Conservation (phyloP, 176 grass and related monocot species). For the Lolium rigidum region DNA sequence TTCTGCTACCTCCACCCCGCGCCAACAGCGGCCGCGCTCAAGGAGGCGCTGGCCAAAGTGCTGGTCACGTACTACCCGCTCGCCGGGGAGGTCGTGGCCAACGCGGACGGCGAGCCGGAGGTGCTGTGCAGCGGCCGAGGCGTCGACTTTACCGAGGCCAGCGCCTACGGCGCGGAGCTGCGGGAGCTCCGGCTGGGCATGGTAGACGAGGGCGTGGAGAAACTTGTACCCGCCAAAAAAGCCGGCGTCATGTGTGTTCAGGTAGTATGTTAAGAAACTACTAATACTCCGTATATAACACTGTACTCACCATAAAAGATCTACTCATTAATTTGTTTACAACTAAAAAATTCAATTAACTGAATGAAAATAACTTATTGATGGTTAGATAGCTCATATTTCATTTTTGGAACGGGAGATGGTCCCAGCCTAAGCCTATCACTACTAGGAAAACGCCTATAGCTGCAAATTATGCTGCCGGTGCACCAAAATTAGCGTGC, state of each 20-base stretch:
- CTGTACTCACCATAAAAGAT: neutral
- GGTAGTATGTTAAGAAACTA: slow-evolving; percentile 45
- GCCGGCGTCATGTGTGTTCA: slow-evolving; percentile 60
- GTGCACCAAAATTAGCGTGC: too few relatives aligned
- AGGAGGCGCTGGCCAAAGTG: slow-evolving; percentile 56
- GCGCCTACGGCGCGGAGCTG: slow-evolving; percentile 39
- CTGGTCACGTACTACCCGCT: slow-evolving; percentile 74
- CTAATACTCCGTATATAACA: too few relatives aligned
- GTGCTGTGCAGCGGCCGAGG: slow-evolving; percentile 72
- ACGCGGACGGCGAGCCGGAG: slow-evolving; percentile 67
- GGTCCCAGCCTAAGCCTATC: too few relatives aligned
- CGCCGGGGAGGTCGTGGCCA: slow-evolving; percentile 58
- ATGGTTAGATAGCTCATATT: too few relatives aligned
- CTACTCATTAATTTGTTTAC: neutral
- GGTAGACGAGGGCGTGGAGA: slow-evolving; percentile 61
- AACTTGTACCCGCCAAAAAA: slow-evolving; percentile 60
- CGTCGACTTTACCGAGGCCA: slow-evolving; percentile 58
- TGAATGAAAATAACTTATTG: neutral
- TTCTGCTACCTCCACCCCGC: slow-evolving; percentile 61
- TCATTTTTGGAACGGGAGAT: too few relatives aligned
- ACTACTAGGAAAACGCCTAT: too few relatives aligned
- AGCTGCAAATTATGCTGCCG: too few relatives aligned
- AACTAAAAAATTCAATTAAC: too few relatives aligned
- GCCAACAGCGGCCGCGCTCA: slow-evolving; percentile 44
- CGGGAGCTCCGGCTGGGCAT: slow-evolving; percentile 46